A percentile compares a stretch with the other conserved stretches of the same genome.
phyloP scores from a whole-genome alignment of 768 basidiomycete species.

The Lactarius trivialis region DNA sequence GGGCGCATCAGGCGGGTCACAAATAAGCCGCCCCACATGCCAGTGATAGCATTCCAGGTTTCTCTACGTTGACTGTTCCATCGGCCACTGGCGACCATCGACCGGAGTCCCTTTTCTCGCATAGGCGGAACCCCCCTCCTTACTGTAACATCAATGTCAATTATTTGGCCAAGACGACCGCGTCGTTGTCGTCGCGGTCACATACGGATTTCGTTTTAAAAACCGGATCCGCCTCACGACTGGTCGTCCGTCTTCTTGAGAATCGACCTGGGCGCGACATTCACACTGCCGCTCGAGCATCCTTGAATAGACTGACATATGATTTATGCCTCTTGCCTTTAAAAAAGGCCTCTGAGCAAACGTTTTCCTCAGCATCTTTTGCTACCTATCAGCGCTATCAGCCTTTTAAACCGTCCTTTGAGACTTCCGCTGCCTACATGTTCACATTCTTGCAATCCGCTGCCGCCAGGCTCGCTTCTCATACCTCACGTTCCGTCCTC shows the following conservation, averaged over 20 bases:
- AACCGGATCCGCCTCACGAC: not conserved
- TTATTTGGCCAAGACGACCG: no score
- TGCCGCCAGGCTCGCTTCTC: not conserved
- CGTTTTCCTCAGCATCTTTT: not conserved
- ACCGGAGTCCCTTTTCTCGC: not conserved
- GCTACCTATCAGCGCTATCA: not conserved
- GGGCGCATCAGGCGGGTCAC: no score
- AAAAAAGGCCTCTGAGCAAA: not conserved
- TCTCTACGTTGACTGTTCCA: not conserved
- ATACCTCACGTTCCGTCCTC: not conserved
- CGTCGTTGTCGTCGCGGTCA: not conserved
- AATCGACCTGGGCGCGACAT: not conserved
- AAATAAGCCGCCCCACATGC: no score
- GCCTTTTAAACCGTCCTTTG: not conserved
- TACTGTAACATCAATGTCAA: no score
- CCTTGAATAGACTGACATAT: no score
- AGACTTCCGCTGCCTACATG: not conserved
- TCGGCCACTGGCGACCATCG: no score
- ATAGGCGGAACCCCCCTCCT: not conserved
- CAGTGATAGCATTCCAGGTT: not conserved
- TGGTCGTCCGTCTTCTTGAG: not conserved
- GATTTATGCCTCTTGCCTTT: not conserved
- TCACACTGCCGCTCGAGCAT: no score
- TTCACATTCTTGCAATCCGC: constrained; percentile 9
- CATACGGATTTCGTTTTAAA: no score